phyloP scores from a whole-genome alignment of 768 basidiomycete genomes.

The Russula sp. region DNA sequence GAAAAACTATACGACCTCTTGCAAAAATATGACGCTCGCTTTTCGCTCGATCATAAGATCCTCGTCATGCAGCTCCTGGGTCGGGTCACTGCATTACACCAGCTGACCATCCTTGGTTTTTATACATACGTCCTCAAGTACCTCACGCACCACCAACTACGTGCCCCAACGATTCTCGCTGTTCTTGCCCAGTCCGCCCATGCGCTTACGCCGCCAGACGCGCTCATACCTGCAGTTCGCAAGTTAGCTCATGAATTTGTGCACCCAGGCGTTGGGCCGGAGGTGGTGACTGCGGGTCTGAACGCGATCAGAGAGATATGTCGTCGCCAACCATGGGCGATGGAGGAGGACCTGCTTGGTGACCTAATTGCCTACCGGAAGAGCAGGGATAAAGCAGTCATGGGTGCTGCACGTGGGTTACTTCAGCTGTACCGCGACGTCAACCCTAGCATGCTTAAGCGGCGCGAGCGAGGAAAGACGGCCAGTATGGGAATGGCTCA shows the following conservation, averaged over 20 bases:
- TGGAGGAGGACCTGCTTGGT: constrained; percentile 89
- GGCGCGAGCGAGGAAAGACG: constrained; percentile 87
- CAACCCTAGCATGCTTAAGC: constrained; percentile 88
- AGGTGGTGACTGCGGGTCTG: constrained; percentile 94
- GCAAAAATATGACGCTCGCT: constrained; percentile 85
- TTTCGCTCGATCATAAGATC: constrained; percentile 94
- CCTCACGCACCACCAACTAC: constrained; percentile 85
- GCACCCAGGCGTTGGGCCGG: constrained; percentile 92
- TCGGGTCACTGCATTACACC: constrained; percentile 88
- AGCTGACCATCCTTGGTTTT: constrained; percentile 87
- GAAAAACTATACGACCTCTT: constrained; percentile 89
- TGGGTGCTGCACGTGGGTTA: constrained; percentile 81
- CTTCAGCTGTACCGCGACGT: constrained; percentile 92
- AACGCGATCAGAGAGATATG: constrained; percentile 96
- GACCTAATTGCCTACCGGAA: constrained; percentile 95
- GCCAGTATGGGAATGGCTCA: constrained; percentile 70
- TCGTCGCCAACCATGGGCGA: constrained; percentile 89
- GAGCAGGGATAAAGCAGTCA: constrained; percentile 90
- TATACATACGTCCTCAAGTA: constrained; percentile 97
- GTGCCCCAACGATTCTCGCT: constrained; percentile 89
- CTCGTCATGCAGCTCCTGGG: constrained; percentile 95
- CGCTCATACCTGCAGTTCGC: constrained; percentile 76
- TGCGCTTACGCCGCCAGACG: constrained; percentile 92
- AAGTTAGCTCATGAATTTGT: constrained; percentile 96
- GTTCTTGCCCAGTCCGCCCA: constrained; percentile 93